phyloP scores from a whole-genome alignment of 176 grass and related monocot species.

The Canna indica region DNA sequence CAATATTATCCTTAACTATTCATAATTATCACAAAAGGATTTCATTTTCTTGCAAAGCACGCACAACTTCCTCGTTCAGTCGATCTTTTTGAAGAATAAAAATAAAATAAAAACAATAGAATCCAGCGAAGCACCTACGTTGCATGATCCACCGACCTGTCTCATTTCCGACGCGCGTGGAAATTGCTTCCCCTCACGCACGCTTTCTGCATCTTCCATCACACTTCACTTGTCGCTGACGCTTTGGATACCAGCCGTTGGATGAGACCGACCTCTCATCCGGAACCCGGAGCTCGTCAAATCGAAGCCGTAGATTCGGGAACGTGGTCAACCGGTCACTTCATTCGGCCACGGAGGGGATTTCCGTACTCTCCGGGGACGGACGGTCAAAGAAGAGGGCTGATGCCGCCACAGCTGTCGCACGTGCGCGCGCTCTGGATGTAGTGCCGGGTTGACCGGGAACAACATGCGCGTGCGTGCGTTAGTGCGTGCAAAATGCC shows the following conservation, averaged over 20 bases:
- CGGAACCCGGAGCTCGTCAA: not conserved
- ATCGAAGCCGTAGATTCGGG: not conserved
- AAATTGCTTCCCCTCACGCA: not conserved
- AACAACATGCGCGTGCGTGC: not conserved
- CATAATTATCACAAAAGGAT: no score
- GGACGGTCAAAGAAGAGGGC: not conserved
- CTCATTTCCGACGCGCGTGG: not conserved
- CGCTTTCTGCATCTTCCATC: not conserved
- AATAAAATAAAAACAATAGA: no score
- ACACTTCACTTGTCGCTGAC: not conserved
- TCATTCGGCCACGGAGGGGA: no score
- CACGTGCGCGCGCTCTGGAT: not conserved
- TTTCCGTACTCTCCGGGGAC: no score
- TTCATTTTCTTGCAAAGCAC: no score
- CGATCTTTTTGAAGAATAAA: no score
- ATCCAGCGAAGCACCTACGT: no score
- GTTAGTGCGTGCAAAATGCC: not conserved
- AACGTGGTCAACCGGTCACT: no score
- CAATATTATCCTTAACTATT: no score
- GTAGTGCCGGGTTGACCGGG: not conserved
- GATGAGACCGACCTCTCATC: not conserved
- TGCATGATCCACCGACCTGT: not conserved
- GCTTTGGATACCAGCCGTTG: not conserved
- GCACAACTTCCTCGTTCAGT: no score
- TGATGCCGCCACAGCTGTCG: not conserved